phyloP scores from a whole-genome alignment of 78 protist genomes.

The Anaeramoeba ignava region DNA sequence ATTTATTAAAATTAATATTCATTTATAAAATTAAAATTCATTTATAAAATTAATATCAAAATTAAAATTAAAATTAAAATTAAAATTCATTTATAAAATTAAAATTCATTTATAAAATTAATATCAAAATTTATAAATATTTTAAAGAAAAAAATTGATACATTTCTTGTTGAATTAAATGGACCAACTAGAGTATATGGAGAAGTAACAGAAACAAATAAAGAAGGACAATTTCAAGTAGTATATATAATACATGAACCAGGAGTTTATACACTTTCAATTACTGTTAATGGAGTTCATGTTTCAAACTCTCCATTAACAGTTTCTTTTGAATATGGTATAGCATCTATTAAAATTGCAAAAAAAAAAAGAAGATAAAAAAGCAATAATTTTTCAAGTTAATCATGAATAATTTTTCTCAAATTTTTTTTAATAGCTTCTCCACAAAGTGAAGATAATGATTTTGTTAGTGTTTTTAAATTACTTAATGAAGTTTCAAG shows the following conservation, averaged over 20 bases:
- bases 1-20: too few relatives aligned
- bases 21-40: too few relatives aligned
- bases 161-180: neutral
- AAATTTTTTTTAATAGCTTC: too few relatives aligned
- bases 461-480: neutral
- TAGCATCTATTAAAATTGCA: neutral
- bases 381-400: too few relatives aligned
- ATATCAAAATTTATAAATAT: neutral
- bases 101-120: neutral
- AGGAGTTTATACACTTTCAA: neutral
- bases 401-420: too few relatives aligned
- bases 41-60: too few relatives aligned
- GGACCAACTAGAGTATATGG: neutral
- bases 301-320: neutral
- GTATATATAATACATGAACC: neutral
- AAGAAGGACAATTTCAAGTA: neutral
- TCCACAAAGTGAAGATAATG: too few relatives aligned
- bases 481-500: neutral
- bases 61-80: neutral
- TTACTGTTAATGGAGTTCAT: neutral
- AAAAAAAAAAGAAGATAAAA: too few relatives aligned
- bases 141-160: neutral
- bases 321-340: neutral
- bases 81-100: neutral
- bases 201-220: neutral